A percentile compares a stretch with the other conserved stretches of the same genome.
Evolutionary conservation across 352 stramenopile species (phyloP).

Genomic region (Phytophthora melonis): DNA sequence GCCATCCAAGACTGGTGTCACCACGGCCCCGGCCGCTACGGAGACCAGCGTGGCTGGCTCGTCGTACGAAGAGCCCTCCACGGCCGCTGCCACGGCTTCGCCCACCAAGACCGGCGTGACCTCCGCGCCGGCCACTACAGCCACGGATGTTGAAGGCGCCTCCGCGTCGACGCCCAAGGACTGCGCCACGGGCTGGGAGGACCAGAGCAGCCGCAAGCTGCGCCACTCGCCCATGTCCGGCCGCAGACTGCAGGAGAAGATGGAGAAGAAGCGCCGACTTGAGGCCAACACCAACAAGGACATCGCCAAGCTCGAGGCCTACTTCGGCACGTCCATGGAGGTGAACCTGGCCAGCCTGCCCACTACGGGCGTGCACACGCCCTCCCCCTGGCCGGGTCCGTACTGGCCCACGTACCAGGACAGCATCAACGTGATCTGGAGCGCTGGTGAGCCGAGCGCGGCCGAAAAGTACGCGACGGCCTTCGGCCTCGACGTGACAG

Average conservation of each 20-base stretch:
- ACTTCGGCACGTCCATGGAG: slow-evolving; percentile 40
- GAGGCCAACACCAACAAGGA: slow-evolving; percentile 30
- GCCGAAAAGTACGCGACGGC: slow-evolving; percentile 61
- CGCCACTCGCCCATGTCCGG: slow-evolving; percentile 27
- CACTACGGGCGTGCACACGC: slow-evolving; percentile 16
- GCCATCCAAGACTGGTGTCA: slow-evolving; percentile 5
- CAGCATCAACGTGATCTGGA: slow-evolving; percentile 65
- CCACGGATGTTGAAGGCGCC: slow-evolving; percentile 7
- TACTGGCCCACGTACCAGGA: slow-evolving; percentile 79
- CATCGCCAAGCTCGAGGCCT: slow-evolving; percentile 35
- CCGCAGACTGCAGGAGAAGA: slow-evolving; percentile 23
- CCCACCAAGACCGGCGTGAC: slow-evolving; percentile 11
- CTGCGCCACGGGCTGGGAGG: slow-evolving; percentile 25
- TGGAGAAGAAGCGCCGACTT: slow-evolving; percentile 32
- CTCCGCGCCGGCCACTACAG: slow-evolving; percentile 9
- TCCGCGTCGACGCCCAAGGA: slow-evolving; percentile 7
- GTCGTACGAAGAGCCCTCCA: not conserved
- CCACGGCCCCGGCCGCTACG: slow-evolving; percentile 5
- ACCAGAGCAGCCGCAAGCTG: slow-evolving; percentile 32
- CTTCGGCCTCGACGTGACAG: slow-evolving; percentile 46
- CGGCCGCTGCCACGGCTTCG: not conserved
- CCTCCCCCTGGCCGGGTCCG: slow-evolving; percentile 51
- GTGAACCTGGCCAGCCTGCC: slow-evolving; percentile 36
- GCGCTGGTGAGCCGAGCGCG: slow-evolving; percentile 27
- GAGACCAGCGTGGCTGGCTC: slow-evolving; percentile 10